phyloP scores from a whole-genome alignment of 2,329 filamentous ascomycete genomes.

The Nemania sp. region DNA sequence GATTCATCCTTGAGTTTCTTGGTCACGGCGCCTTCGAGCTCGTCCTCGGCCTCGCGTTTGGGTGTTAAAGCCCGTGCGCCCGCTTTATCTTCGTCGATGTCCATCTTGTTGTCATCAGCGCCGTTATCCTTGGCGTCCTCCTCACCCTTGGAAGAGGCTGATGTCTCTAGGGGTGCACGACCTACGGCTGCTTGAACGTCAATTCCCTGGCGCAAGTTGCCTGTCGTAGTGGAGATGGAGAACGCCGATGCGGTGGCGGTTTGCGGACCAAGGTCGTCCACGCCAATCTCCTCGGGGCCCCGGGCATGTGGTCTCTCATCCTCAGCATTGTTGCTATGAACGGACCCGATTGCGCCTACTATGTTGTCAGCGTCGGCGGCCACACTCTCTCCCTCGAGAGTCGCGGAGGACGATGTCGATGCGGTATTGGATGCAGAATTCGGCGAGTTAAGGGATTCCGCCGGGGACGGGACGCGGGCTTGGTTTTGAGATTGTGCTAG shows the following conservation, averaged over 20 bases:
- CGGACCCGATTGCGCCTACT: conserved; percentile 43
- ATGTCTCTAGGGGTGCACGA: conserved; percentile 46
- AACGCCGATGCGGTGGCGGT: conserved; percentile 43
- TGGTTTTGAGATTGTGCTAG: conserved; percentile 35
- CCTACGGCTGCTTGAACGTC: conserved; percentile 66
- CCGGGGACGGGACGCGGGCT: conserved; percentile 29
- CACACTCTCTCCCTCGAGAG: conserved; percentile 29
- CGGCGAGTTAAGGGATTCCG: conserved; percentile 28
- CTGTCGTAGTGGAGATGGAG: conserved; percentile 44
- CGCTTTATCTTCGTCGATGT: conserved; percentile 33
- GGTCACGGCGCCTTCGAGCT: conserved; percentile 45
- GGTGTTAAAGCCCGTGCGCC: conserved; percentile 45
- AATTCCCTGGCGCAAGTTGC: conserved; percentile 56
- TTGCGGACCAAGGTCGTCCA: conserved; percentile 84
- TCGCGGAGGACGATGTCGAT: conserved; percentile 29
- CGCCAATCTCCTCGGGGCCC: conserved; percentile 82
- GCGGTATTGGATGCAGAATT: conserved; percentile 19
- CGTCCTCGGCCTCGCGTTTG: conserved; percentile 61
- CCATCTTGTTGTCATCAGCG: conserved; percentile 41
- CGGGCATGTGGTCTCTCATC: conserved; percentile 75
- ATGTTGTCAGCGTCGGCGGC: conserved; percentile 38
- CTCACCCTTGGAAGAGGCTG: conserved; percentile 31
- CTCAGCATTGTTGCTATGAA: conserved; percentile 47
- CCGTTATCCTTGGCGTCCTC: conserved; percentile 21
- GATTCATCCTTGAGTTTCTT: conserved; percentile 57